Percentiles rank a stretch among this genome's conserved stretches.
phyloP scores from a whole-genome alignment of 2,329 filamentous ascomycete species.

The Neoascochyta sp. region DNA sequence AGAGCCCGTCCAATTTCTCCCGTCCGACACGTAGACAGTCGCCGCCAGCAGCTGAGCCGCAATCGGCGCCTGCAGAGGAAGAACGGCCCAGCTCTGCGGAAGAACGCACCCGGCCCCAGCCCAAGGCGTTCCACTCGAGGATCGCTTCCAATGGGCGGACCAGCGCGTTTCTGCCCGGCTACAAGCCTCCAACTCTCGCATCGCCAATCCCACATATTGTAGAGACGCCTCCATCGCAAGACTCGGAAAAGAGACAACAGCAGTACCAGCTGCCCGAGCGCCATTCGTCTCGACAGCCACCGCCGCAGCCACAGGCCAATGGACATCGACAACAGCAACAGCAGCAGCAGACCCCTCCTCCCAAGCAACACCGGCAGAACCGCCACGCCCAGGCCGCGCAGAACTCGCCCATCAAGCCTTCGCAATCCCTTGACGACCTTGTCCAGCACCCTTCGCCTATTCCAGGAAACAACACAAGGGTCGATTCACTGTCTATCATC shows the following conservation, averaged over 20 bases:
- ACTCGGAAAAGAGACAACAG: slow-evolving; percentile 31
- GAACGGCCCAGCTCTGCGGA: slow-evolving; percentile 24
- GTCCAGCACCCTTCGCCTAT: slow-evolving; percentile 63
- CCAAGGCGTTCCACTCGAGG: slow-evolving; percentile 54
- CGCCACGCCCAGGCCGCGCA: slow-evolving; percentile 31
- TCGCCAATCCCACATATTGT: slow-evolving; percentile 55
- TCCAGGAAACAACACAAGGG: slow-evolving; percentile 64
- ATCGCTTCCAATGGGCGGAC: slow-evolving; percentile 56
- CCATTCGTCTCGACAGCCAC: slow-evolving; percentile 46
- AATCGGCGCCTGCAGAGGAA: slow-evolving; percentile 14
- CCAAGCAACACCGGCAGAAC: slow-evolving; percentile 19
- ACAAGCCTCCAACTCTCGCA: slow-evolving; percentile 19
- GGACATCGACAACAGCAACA: slow-evolving; percentile 15
- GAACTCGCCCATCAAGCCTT: slow-evolving; percentile 37
- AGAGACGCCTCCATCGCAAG: slow-evolving; percentile 55
- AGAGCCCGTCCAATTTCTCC: slow-evolving; percentile 55
- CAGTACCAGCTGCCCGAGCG: slow-evolving; percentile 48
- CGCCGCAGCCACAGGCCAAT: slow-evolving; percentile 16
- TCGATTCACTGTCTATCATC: slow-evolving; percentile 75
- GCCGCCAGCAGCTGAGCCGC: too few species aligned
- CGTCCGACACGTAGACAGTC: slow-evolving; percentile 46
- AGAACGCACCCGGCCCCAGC: slow-evolving; percentile 25
- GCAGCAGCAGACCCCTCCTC: slow-evolving; percentile 33
- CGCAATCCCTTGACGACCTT: slow-evolving; percentile 61
- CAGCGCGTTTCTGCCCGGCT: slow-evolving; percentile 50